Evolutionary conservation across 768 basidiomycete species (phyloP), one percentile per base, ranked within the genome.

Genomic region (Mycena rebaudengoi): DNA sequence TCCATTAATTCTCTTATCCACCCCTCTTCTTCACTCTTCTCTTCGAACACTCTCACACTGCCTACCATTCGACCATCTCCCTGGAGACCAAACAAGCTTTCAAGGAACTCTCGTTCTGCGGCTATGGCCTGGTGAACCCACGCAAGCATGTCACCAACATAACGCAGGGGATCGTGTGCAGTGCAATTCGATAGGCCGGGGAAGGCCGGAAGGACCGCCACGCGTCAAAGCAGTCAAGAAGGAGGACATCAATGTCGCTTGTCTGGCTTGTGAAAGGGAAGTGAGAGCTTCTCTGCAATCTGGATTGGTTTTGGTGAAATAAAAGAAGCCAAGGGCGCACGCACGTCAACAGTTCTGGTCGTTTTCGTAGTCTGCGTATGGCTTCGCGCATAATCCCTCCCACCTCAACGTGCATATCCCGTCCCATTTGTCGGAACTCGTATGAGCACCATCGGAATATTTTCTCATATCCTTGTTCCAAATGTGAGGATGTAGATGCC

Each of bases 81-180:
- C 52, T 82, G 85, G 50, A 95, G 70, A 7, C 86, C 91, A 65
- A 99, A 98, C 25, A 99, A 75, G 32, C 88, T 83, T 71, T 98
- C 96, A 21, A 99, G 83, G 70, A 96, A 96, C 78, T 99, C 98
- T 43, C 90, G 90, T 72, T 99, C 98, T 1, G 92, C 92, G 0
- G 98, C 98, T 63, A 98, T 95, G 0, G 91, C 87, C 65, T 99
- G 97, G 76, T 99, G 97, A 1, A 98, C 90, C 97, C 97, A 98
- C 0, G 96, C 97, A 8, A 99, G 88, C 94, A 99, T 99, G 76
- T 99, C 97, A 14, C 98, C 98, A 14, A 97, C 89, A 73, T 99
- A 99, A 30, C 97, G 89, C 67, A 95, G 85, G 0, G 98, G 97
- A 74, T 99, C 98, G 70, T 99, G 98, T 0, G 98, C 98, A n/a